A percentile compares a stretch with the other conserved stretches of the same genome.
phyloP scores from a whole-genome alignment of 345 rosid species.

The Xanthoceras sorbifolium region DNA sequence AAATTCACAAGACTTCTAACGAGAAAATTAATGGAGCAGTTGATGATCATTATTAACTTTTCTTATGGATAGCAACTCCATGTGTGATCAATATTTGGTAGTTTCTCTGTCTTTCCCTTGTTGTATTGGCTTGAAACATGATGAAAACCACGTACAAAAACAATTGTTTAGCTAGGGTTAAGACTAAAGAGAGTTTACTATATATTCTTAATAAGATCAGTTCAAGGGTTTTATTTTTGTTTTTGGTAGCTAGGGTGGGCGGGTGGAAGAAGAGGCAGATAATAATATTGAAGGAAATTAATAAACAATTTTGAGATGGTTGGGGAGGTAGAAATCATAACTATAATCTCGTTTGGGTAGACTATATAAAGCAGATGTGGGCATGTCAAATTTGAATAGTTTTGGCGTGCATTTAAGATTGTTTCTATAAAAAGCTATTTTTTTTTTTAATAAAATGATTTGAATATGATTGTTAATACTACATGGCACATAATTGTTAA shows the following conservation, averaged over 20 bases:
- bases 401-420: neutral
- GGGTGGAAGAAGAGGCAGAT: neutral
- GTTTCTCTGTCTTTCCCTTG: neutral
- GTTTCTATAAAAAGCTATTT: too few relatives aligned
- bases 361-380: neutral
- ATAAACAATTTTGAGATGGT: neutral
- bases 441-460: too few relatives aligned
- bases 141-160: neutral
- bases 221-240: neutral
- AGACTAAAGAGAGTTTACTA: neutral
- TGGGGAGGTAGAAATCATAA: neutral
- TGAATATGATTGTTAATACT: neutral
- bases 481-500: too few relatives aligned
- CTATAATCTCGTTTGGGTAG: neutral
- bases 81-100: neutral
- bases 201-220: neutral
- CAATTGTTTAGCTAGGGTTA: neutral
- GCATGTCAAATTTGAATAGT: neutral
- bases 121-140: neutral
- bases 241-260: conserved; percentile 1
- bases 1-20: neutral
- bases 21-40: conserved; percentile 1
- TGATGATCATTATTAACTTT: conserved; percentile 3
- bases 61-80: conserved; percentile 5
- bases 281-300: neutral